phyloP scores from a whole-genome alignment of 2,329 filamentous ascomycete species.

The Stachybotrys chlorohalonatus region DNA sequence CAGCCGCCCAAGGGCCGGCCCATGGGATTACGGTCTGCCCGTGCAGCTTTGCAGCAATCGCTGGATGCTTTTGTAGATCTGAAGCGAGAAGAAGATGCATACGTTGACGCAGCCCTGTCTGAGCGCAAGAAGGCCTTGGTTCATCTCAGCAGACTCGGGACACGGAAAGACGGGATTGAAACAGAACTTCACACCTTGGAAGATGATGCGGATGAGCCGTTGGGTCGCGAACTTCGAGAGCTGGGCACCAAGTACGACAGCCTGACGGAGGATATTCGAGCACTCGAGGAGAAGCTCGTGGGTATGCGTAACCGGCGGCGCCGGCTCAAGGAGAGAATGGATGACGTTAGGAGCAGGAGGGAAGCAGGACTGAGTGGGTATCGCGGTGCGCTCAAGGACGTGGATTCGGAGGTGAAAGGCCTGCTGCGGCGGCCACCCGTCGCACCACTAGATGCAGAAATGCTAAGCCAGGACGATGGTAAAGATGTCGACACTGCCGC shows the following conservation, averaged over 20 bases:
- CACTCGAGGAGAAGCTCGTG: slow-evolving; percentile 55
- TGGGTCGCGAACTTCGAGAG: slow-evolving; percentile 50
- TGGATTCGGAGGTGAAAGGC: slow-evolving; percentile 51
- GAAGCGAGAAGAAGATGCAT: slow-evolving; percentile 58
- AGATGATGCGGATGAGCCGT: slow-evolving; percentile 45
- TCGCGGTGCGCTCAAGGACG: slow-evolving; percentile 53
- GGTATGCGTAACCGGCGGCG: slow-evolving; percentile 51
- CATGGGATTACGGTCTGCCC: slow-evolving; percentile 49
- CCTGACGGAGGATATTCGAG: slow-evolving; percentile 54
- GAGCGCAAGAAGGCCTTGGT: slow-evolving; percentile 48
- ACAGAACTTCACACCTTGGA: slow-evolving; percentile 46
- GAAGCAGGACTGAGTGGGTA: slow-evolving; percentile 69
- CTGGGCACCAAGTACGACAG: slow-evolving; percentile 45
- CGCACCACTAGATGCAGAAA: slow-evolving; percentile 40
- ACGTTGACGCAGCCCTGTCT: slow-evolving; percentile 47
- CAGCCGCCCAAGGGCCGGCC: slow-evolving; percentile 43
- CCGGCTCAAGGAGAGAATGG: slow-evolving; percentile 50
- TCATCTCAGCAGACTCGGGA: slow-evolving; percentile 44
- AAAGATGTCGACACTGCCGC: slow-evolving; percentile 13
- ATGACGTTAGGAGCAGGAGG: slow-evolving; percentile 53
- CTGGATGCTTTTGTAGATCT: slow-evolving; percentile 57
- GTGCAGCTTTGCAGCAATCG: slow-evolving; percentile 53
- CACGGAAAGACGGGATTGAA: slow-evolving; percentile 39
- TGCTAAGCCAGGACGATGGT: slow-evolving; percentile 17
- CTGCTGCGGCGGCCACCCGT: slow-evolving; percentile 52